Percentiles rank a stretch among this genome's conserved stretches.
Evolutionary conservation across 148 eudicot species (phyloP).

Genomic region (Vaccinium myrtillus): DNA sequence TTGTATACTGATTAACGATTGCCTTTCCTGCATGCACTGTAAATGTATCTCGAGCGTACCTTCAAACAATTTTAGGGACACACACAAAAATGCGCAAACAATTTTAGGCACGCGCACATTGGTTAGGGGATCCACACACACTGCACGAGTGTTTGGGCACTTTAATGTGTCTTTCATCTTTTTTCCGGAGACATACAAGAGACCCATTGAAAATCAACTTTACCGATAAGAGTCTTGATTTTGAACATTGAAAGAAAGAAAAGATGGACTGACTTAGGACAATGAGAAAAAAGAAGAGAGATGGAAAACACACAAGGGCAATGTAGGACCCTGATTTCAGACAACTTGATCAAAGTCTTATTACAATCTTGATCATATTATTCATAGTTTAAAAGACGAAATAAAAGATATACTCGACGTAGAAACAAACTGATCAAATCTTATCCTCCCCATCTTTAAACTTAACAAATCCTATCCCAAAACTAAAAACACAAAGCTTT

Average conservation of each 20-base stretch:
- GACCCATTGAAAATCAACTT: neutral
- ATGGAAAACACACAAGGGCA: too few species aligned
- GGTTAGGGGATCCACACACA: neutral
- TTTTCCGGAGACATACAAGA: neutral
- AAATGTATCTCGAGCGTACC: neutral
- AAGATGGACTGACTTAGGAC: neutral
- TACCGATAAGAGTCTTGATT: neutral
- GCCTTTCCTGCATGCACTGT: neutral
- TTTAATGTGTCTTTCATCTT: neutral
- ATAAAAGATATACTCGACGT: too few species aligned
- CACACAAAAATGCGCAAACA: neutral
- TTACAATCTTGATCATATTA: too few species aligned
- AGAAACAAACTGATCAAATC: too few species aligned
- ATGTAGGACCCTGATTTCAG: too few species aligned
- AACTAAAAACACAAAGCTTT: too few species aligned
- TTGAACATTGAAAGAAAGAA: neutral
- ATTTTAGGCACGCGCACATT: neutral
- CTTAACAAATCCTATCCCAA: too few species aligned
- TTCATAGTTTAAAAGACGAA: too few species aligned
- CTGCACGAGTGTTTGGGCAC: neutral
- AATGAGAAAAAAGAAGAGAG: too few species aligned
- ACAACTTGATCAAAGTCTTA: too few species aligned
- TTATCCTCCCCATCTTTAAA: too few species aligned
- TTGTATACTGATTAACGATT: too few species aligned
- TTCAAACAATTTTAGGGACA: neutral